Evolutionary conservation across 2,329 filamentous ascomycete genomes (phyloP).

Genomic region (Aspergillus thermomutatus): DNA sequence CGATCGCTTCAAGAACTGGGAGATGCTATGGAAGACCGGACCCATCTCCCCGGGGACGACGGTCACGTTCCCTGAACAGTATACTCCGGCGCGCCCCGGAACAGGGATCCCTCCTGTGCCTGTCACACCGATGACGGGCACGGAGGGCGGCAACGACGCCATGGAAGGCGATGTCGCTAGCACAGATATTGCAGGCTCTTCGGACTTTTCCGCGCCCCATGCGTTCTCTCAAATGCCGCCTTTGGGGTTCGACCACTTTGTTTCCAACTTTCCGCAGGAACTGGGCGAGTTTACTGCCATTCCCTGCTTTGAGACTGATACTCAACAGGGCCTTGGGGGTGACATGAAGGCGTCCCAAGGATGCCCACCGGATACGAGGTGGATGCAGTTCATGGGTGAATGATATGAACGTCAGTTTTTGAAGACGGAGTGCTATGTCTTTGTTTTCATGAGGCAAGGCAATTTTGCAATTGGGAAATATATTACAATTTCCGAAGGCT

Average conservation of each 20-base stretch:
- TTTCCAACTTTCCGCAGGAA: conserved; percentile 40
- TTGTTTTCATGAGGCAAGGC: neutral
- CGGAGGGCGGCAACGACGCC: conserved; percentile 12
- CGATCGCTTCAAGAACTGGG: conserved; percentile 52
- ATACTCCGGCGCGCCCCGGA: neutral
- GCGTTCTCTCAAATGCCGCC: conserved; percentile 29
- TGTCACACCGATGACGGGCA: conserved; percentile 20
- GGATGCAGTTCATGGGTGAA: conserved; percentile 36
- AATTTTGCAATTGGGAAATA: neutral
- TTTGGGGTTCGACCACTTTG: conserved; percentile 39
- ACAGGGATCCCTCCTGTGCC: conserved; percentile 14
- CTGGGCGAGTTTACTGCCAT: conserved; percentile 40
- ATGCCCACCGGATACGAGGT: conserved; percentile 24
- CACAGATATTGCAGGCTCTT: conserved; percentile 18
- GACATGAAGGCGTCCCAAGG: conserved; percentile 21
- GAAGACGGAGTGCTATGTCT: neutral
- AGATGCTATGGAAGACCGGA: conserved; percentile 47
- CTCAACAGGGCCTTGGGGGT: conserved; percentile 18
- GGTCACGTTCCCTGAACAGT: conserved; percentile 24
- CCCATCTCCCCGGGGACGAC: conserved; percentile 32
- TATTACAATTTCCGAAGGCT: neutral
- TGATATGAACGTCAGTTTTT: conserved; percentile 2
- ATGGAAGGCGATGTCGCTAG: conserved; percentile 21
- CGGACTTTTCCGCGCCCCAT: conserved; percentile 29
- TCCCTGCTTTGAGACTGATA: conserved; percentile 37